Base-by-base conservation (phyloP, 768 basidiomycete genomes). In the Rhizopogon vinicolor region DNA sequence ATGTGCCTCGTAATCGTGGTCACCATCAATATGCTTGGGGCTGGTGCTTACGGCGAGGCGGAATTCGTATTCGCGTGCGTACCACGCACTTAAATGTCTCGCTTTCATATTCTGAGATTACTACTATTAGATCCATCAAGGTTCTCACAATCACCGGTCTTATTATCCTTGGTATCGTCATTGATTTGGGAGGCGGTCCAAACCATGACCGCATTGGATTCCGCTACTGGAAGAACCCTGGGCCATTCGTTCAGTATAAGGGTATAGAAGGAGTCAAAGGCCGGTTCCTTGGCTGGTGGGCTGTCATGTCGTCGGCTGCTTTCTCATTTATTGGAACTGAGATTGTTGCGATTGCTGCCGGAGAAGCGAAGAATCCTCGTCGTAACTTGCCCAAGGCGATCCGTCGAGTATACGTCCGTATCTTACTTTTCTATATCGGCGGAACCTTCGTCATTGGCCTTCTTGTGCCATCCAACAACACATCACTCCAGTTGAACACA, bases 281-380 rank as follows among this genome's bases (percentile, higher is more conserved):
- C 8, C 82, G 76, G 25, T 97, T 98, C 79, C 78, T 86, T 18
- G 87, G 81, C 22, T 85, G 77, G 72, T 85, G 80, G 79, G 69
- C 81, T 0, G 86, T 87, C 55, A 73, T 96, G 72, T 84, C 86
- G 7, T 88, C 94, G 60, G 95, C 95, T 3, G 93, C 91, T 13
- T 97, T 95, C 77, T 93, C 91, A 10, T 95, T 79, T 69, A 93
- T 94, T 57, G 95, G 94, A 14, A 94, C 93, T 6, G 95, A 98
- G 70, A 93, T 96, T 65, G 93, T 96, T 41, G 92, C 91, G 87
- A 89, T 89, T 61, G 90, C 91, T 56, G 91, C 91, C 25, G 91
- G 87, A n/a, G 92, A 93, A 68, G 87, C 91, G 0, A 92, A 89
- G 71, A 95, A 95, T 71, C 93, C 93, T 6, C 77, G 90, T 25